Evolutionary conservation across 352 stramenopile species (phyloP), one percentile per base, ranked within the genome.

Genomic region (Plasmopara viticola): DNA sequence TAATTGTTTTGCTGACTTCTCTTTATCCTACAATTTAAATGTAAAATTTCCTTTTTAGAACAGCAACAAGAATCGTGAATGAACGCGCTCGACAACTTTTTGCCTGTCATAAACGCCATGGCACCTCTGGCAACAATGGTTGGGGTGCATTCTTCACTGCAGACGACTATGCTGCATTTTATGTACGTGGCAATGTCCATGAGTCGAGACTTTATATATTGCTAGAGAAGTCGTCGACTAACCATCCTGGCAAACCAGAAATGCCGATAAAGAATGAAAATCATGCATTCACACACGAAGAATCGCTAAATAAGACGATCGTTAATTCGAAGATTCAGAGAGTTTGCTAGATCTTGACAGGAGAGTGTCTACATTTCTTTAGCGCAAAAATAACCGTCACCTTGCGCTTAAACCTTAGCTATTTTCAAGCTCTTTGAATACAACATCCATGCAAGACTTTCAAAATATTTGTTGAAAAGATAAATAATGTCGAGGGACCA

Each of bases 381-480:
- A 28, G 40, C 39, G 1, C 53, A 88, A 39, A 77, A 90, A 45
- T 56, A 77, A 18, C 56, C 54, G 35, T 90, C n/a, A 80, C 51
- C 60, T 82, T 34, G 31, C 46, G 18, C 44, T 90, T 31, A 48
- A 74, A 46, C 68, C 62, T 38, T 84, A 82, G 49, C 46, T 70
- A n/a, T 0, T 60, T 63, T 3, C 35, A 67, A 4, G 74, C 70
- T 2, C 64, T 78, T 48, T 62, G 67, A 43, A 76, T 90, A 56
- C 31, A 58, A 46, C 8, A 33, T 42, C n/a, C n/a, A n/a, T n/a
- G n/a, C n/a, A n/a, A n/a, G n/a, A n/a, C n/a, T 74, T 72, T 4
- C 52, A 49, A 37, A 12, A 45, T 0, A 77, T 88, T 18, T 76
- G 84, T 56, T 53, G 9, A 8, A 39, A 0, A 67, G 68, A 20